A percentile compares a stretch with the other conserved stretches of the same genome.
Evolutionary conservation across 768 basidiomycete genomes (phyloP).

Genomic region (Amanita rubescens): DNA sequence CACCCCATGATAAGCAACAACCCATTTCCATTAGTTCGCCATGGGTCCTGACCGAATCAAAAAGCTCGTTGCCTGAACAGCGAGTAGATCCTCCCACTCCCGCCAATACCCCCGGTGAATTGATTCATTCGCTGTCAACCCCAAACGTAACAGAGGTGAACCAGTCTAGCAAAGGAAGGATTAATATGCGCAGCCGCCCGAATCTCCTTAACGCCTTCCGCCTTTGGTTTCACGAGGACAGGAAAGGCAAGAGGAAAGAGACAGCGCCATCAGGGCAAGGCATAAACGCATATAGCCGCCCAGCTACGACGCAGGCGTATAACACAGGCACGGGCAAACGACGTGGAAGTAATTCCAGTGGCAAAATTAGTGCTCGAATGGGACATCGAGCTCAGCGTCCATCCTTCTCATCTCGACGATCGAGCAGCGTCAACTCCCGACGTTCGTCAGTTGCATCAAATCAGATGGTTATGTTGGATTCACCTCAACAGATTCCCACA

Average conservation of each 20-base stretch:
- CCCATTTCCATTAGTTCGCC: constrained; percentile 50
- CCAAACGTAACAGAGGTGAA: constrained; percentile 28
- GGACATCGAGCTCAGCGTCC: constrained; percentile 59
- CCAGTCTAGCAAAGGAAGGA: constrained; percentile 11
- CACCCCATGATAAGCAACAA: constrained; percentile 38
- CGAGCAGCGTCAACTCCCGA: constrained; percentile 86
- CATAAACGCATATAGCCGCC: constrained; percentile 18
- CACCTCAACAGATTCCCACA: constrained; percentile 47
- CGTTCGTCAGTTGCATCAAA: constrained; percentile 49
- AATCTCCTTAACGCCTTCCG: constrained; percentile 82
- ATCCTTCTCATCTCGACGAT: constrained; percentile 75
- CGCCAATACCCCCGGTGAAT: constrained; percentile 46
- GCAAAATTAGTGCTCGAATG: constrained; percentile 10
- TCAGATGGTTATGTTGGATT: constrained; percentile 50
- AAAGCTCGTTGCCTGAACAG: constrained; percentile 28
- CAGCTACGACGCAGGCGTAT: constrained; percentile 9
- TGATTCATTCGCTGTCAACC: constrained; percentile 38
- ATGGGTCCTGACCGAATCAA: constrained; percentile 57
- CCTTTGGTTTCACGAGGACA: constrained; percentile 89
- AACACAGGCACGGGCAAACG: constrained; percentile 36
- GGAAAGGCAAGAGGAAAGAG: constrained; percentile 79
- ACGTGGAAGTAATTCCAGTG: constrained; percentile 36
- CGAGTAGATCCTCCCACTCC: constrained; percentile 33
- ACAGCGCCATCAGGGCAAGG: constrained; percentile 18
- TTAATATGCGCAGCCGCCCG: constrained; percentile 51